Base-by-base conservation (phyloP, 2,329 filamentous ascomycete species). In the Penicillium sp. region DNA sequence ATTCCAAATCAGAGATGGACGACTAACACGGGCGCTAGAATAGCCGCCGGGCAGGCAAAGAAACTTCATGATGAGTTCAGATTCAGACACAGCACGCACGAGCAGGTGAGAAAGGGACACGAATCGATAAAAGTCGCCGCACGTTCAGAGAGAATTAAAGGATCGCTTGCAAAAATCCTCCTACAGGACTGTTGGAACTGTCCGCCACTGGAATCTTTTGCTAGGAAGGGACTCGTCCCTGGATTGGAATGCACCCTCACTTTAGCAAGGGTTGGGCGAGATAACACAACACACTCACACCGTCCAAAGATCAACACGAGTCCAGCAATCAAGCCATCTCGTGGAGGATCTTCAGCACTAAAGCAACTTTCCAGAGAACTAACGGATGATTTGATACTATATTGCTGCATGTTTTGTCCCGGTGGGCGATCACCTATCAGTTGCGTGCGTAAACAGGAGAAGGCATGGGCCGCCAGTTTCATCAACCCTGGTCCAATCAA, bases 161-260 rank as follows among this genome's bases (percentile, higher is more conserved):
- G 18, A 22, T 9, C 18, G 18, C 18, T 5, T 22, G 18, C 18
- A 9, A 5, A 9, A 22, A 22, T 22, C 18, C 18, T 9, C 9
- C 18, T 22, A 22, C 5, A 9, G 9, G 18, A 9, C 9, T 9
- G 9, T n/a, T n/a, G n/a, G n/a, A n/a, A n/a, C n/a, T n/a, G n/a
- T n/a, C n/a, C 27, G 25, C 32, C 32, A 27, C 22, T 20, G 18
- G 37, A 33, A 43, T 43, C 30, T 36, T 33, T 35, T 45, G 44
- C 41, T 22, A 47, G 35, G 32, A 23, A 11, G 30, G 15, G 26
- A 31, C 17, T 44, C 26, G 30, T 42, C 48, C 42, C 40, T 45
- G 35, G 23, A 11, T 17, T 42, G 47, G 48, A 51, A 51, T 51
- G 39, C 41, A 42, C 48, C 48, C 48, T 50, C 38, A 37, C 48